Conservation (phyloP, 192 early-diverging fungal genomes). For the Cetraspora pellucida region DNA sequence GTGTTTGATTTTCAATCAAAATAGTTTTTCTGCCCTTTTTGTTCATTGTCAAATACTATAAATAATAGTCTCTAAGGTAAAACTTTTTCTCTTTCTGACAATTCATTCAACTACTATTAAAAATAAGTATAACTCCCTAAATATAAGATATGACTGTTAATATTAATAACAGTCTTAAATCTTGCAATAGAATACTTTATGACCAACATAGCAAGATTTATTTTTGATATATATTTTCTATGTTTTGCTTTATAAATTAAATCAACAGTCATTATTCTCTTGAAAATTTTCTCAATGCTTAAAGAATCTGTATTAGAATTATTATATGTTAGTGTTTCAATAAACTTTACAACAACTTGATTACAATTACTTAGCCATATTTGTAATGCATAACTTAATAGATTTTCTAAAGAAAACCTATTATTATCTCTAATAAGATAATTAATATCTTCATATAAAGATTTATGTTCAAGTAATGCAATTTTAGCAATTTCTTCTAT, state of each 20-base stretch:
- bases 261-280: not conserved
- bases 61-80: too few species aligned
- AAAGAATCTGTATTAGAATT: not conserved
- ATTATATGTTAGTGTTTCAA: constrained; percentile 24
- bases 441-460: constrained; percentile 3
- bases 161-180: constrained; percentile 9
- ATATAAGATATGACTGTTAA: too few species aligned
- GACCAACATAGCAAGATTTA: constrained; percentile 8
- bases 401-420: constrained; percentile 2
- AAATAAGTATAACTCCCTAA: too few species aligned
- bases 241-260: constrained; percentile 1
- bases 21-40: constrained; percentile 26
- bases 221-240: constrained; percentile 22
- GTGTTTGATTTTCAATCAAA: constrained; percentile 10
- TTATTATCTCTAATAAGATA: not conserved
- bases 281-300: constrained; percentile 5
- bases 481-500: not conserved
- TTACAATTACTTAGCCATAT: constrained; percentile 1
- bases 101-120: not conserved
- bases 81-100: not conserved
- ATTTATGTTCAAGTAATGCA: constrained; percentile 1
- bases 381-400: not conserved
- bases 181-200: constrained; percentile 24
- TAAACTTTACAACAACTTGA: constrained; percentile 24
- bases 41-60: constrained; percentile 33